Evolutionary conservation across 164 flowering plant genomes (phyloP), one percentile per base, ranked within the genome.

Genomic region (Magnolia changhungtana): DNA sequence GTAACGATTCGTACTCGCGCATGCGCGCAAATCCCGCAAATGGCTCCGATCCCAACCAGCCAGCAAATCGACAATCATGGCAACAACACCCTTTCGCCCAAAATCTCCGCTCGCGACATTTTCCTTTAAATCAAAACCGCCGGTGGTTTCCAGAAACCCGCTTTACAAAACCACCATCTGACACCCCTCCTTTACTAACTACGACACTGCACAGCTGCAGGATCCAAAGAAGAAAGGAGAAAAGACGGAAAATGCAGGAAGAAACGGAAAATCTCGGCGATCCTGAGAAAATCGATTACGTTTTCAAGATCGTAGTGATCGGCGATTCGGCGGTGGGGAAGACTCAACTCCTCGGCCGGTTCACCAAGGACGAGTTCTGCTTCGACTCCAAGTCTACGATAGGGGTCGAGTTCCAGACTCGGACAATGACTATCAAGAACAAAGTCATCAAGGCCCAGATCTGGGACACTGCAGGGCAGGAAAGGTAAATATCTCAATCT

Each of bases 391-490:
- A 91, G 76, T 89, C 97, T 50, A 92, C 93, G 14, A 90, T 92
- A 29, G 94, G 97, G 0, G 97, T 92, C 71, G 97, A 92, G 86
- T 90, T 92, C 80, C 94, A 89, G 78, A 88, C 94, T 23, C 74
- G 95, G 23, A 89, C 94, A 0, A 50, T 90, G 67, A 79, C 80
- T 67, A 86, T 92, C 71, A 79, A 86, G 1, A 81, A 80, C 79
- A 92, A 91, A 76, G 72, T 88, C 84, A 83, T 92, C 86, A 92
- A 92, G 73, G 94, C 94, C 4, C 94, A 90, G 90, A 91, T 91
- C 89, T 91, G 95, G 95, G 92, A 91, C 78, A 91, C 95, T 75
- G 95, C 92, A 69, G 92, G 95, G 31, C 95, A 90, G 79, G 93
- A 90, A 82, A 90, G 94, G 93, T 88, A 73, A 37, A 37, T 37